These are phyloP conservation scores for Arachis monticola DNA, from an alignment of 331 rosid genomes.

Conservation along the genomic window DNA sequence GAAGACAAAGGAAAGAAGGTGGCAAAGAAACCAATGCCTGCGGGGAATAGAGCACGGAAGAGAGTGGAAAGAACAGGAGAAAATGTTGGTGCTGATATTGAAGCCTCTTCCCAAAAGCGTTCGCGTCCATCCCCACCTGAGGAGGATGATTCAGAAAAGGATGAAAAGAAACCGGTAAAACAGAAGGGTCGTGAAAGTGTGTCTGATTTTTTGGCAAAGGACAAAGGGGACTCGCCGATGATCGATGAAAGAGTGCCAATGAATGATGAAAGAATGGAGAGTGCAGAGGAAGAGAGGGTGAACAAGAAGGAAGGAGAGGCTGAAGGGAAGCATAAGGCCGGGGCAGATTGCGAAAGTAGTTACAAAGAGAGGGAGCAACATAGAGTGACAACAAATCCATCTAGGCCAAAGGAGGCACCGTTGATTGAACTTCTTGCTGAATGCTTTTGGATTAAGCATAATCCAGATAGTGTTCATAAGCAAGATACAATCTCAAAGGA, in stretches of 20 bases:
- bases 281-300: not conserved
- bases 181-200: not conserved
- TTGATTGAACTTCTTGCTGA: constrained; percentile 29
- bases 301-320: not conserved
- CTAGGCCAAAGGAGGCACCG: constrained; percentile 2
- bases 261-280: not conserved
- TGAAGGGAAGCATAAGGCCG: not conserved
- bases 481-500: not conserved
- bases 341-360: not conserved
- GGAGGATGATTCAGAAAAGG: not conserved
- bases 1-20: not conserved
- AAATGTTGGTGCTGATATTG: not conserved
- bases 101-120: not conserved
- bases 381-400: not conserved
- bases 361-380: too few species aligned
- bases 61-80: not conserved
- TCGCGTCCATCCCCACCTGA: not conserved
- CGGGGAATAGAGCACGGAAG: not conserved
- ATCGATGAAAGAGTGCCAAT: not conserved
- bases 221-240: not conserved
- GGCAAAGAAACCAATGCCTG: not conserved
- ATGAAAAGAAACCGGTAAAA: not conserved
- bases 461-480: not conserved
- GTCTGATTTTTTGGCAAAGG: not conserved
- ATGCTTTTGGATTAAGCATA: constrained; percentile 2